Evolutionary conservation across 1,139 yeast genomes (phyloP).

Genomic region (Candida labiduridarum): DNA sequence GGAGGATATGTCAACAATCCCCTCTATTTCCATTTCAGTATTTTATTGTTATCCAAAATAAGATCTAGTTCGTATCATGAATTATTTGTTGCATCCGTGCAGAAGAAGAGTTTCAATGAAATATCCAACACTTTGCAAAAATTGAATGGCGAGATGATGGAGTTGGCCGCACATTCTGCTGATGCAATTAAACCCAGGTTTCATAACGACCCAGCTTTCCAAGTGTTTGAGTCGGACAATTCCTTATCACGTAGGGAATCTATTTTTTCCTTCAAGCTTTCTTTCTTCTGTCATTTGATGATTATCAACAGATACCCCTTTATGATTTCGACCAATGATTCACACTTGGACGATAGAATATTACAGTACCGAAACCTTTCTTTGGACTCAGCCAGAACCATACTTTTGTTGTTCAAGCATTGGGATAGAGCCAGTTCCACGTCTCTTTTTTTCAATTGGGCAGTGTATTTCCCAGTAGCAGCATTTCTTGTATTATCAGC

Average conservation of each 20-base stretch:
- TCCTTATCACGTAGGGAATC: conserved; percentile 17
- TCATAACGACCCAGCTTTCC: conserved; percentile 28
- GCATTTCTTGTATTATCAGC: conserved; percentile 38
- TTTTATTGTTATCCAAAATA: conserved; percentile 27
- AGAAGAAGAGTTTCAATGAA: conserved; percentile 19
- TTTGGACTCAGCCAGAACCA: conserved; percentile 39
- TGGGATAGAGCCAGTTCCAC: conserved; percentile 23
- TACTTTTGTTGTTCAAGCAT: conserved; percentile 27
- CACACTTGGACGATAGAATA: conserved; percentile 18
- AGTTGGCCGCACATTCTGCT: conserved; percentile 18
- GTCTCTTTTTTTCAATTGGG: conserved; percentile 35
- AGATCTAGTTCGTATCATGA: conserved; percentile 31
- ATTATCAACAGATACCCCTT: conserved; percentile 39
- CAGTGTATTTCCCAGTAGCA: conserved; percentile 33
- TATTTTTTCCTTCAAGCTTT: conserved; percentile 27
- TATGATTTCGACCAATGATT: conserved; percentile 20
- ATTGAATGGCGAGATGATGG: conserved; percentile 25
- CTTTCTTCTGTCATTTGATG: conserved; percentile 38
- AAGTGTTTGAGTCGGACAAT: conserved; percentile 8
- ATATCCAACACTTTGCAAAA: conserved; percentile 20
- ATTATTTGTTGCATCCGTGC: conserved; percentile 33
- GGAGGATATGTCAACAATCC: conserved; percentile 3
- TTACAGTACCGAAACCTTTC: conserved; percentile 27
- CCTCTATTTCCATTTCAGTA: conserved; percentile 15
- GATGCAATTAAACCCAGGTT: conserved; percentile 26